phyloP scores from a whole-genome alignment of 148 eudicot genomes.

The Amaranthus cruentus region DNA sequence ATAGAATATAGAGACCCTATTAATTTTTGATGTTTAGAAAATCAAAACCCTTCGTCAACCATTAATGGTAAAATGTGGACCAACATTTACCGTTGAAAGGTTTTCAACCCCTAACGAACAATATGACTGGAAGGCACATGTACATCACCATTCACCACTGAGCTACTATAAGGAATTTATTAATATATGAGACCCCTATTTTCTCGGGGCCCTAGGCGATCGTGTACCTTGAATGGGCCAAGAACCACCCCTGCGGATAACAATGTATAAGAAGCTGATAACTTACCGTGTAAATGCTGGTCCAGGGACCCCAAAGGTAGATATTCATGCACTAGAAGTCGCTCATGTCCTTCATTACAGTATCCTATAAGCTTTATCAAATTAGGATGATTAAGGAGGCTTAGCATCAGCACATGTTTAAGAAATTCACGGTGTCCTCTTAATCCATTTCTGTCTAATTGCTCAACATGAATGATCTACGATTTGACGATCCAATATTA shows the following conservation, averaged over 20 bases:
- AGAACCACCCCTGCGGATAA: not conserved
- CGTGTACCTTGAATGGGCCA: too few relatives aligned
- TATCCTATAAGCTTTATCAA: constrained; percentile 47
- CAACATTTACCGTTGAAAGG: too few relatives aligned
- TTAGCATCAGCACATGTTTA: constrained; percentile 44
- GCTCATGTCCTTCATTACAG: constrained; percentile 62
- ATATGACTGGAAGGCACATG: too few relatives aligned
- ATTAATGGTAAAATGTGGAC: too few relatives aligned
- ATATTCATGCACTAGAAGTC: constrained; percentile 65
- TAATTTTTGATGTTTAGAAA: too few relatives aligned
- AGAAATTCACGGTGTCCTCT: constrained; percentile 50
- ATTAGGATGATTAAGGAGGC: constrained; percentile 41
- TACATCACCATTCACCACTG: too few relatives aligned
- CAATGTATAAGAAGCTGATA: not conserved
- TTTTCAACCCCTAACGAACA: too few relatives aligned
- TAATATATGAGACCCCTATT: too few relatives aligned
- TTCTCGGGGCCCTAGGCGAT: too few relatives aligned
- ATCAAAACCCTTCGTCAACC: too few relatives aligned
- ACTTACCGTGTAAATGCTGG: constrained; percentile 43
- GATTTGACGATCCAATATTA: not conserved
- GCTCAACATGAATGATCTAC: constrained; percentile 44
- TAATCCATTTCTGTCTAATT: constrained; percentile 42
- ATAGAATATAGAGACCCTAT: too few relatives aligned
- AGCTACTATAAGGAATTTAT: too few relatives aligned
- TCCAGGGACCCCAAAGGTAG: constrained; percentile 59